Base-by-base conservation (phyloP, 345 rosid species). In the Lepidium sativum region DNA sequence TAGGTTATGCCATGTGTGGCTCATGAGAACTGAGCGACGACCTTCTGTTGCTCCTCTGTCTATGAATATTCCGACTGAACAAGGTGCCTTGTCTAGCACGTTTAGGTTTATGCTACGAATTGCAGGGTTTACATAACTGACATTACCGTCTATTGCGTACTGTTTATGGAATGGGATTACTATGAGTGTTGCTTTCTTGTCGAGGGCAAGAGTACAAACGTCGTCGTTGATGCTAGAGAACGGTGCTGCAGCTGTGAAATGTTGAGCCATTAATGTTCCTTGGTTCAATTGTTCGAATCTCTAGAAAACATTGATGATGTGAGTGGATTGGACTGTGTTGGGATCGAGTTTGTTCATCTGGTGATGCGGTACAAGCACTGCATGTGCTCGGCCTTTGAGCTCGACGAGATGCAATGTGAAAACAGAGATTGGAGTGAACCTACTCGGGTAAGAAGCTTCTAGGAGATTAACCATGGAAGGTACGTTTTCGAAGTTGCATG, bases 31-130 rank as follows among this genome's bases (percentile, higher is more conserved):
- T 0, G 77, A 60, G 14, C 69, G 64, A 0, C 59, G 43, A 3
- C 51, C 55, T 45, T 64, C 57, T 25, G 55, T 62, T 4, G 72
- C 75, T 6, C 69, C 74, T 6, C 80, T 71, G 48, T 83, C 82
- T 13, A 86, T 74, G 48, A 83, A 60, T 38, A 86, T 50, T 10
- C 82, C 86, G 16, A 75, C 79, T 0, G 79, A 64, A 17, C 75
- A 75, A 21, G 92, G 92, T 23, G 88, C 84, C 66, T 74, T 83
- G 5, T 63, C 77, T 45, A 86, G 50, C 47, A 86, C 82, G 66
- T 81, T 77, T 21, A 64, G 49, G 67, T 83, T 86, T 20, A 83
- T 60, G 51, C 34, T 63, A 37, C 78, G 70, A 5, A 75, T 75
- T 5, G 73, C 49, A 0, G 77, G 56, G 54, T 72, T 68, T 2